These are phyloP conservation scores for Pyricularia sp. DNA, from an alignment of 2,329 filamentous ascomycete genomes.

Conservation along the genomic window DNA sequence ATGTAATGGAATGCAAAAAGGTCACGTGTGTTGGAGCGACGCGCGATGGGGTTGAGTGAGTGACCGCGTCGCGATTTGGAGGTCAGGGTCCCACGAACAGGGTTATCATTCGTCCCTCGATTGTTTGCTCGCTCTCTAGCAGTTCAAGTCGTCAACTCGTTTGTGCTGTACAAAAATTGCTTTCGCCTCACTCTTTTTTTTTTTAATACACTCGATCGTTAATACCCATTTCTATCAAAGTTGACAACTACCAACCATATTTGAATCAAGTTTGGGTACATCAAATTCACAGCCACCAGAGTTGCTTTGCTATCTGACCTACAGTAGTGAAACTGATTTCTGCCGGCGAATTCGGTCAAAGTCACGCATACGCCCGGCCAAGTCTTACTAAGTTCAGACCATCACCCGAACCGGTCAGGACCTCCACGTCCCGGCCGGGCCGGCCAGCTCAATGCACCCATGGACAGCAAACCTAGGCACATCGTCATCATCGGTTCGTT, in stretches of 20 bases:
- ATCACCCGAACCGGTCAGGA: not conserved
- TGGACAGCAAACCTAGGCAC: conserved; percentile 21
- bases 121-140: not conserved
- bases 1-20: not conserved
- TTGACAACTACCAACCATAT: no score
- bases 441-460: conserved; percentile 7
- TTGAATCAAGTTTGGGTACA: not conserved
- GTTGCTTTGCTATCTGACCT: not conserved
- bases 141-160: not conserved
- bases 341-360: not conserved
- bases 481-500: conserved; percentile 39
- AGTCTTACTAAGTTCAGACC: not conserved
- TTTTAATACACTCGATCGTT: not conserved
- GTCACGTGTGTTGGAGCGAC: not conserved
- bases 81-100: no score
- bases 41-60: not conserved
- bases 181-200: not conserved
- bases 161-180: not conserved
- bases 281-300: not conserved
- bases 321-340: not conserved
- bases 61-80: not conserved
- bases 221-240: not conserved
- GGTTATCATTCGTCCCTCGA: not conserved
- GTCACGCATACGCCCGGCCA: not conserved
- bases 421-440: not conserved